These are phyloP conservation scores for Sarocladiaceae sp. DNA, from an alignment of 2,329 filamentous ascomycete genomes.

Conservation along the genomic window DNA sequence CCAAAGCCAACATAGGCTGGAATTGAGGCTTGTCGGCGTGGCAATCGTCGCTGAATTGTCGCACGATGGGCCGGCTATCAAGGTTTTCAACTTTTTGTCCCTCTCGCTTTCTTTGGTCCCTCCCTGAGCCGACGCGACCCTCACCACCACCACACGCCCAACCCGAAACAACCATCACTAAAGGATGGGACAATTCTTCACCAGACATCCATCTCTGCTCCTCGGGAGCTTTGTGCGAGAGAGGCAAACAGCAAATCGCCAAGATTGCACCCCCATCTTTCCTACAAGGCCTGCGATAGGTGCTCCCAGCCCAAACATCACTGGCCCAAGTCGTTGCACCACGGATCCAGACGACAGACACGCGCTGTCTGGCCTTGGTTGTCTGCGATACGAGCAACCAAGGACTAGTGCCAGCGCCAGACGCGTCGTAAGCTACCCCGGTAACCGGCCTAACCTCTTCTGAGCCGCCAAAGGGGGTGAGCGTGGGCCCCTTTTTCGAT, in stretches of 20 bases:
- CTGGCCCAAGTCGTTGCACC: too few relatives aligned
- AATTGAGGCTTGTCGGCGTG: constrained; percentile 8
- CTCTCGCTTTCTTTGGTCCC: too few relatives aligned
- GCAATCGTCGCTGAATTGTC: background rate
- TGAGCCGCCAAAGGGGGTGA: background rate
- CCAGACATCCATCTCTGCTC: too few relatives aligned
- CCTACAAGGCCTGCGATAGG: too few relatives aligned
- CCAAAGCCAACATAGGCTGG: background rate
- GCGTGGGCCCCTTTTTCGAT: background rate
- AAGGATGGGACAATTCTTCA: background rate
- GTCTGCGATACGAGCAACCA: constrained; percentile 2
- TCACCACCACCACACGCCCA: background rate
- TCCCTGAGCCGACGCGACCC: background rate
- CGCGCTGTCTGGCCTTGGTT: background rate
- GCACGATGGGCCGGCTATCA: background rate
- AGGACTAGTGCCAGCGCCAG: background rate
- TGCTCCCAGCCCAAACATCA: too few relatives aligned
- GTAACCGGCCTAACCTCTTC: background rate
- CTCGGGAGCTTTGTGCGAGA: too few relatives aligned
- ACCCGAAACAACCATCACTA: background rate
- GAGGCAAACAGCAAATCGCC: too few relatives aligned
- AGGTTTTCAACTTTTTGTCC: background rate
- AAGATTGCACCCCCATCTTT: too few relatives aligned
- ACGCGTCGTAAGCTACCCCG: constrained; percentile 9
- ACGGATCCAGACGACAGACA: background rate